Conservation (phyloP, 2,329 filamentous ascomycete species). For the Zalaria sp. region DNA sequence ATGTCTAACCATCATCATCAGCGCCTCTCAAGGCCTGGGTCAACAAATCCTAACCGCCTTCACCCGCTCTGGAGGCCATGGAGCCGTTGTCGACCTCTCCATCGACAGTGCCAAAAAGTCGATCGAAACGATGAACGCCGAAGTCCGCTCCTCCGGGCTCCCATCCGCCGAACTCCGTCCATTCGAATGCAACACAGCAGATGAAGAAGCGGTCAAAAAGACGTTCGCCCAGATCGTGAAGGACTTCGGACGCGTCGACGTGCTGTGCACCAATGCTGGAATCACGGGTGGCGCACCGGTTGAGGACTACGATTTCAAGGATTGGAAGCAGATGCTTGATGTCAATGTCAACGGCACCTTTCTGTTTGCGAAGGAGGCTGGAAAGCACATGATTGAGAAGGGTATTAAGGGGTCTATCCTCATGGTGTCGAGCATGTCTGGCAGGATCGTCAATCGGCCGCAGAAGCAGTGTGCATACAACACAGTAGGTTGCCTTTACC, state of each 20-base stretch:
- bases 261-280: constrained; percentile 26
- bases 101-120: constrained; percentile 12
- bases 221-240: constrained; percentile 19
- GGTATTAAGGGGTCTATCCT: constrained; percentile 16
- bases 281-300: constrained; percentile 22
- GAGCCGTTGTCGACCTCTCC: constrained; percentile 18
- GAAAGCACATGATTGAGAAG: constrained; percentile 21
- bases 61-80: constrained; percentile 17
- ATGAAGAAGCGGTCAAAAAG: constrained; percentile 21
- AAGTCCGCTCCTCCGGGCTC: constrained; percentile 11
- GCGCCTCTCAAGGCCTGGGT: constrained; percentile 16
- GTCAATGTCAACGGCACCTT: constrained; percentile 24
- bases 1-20: constrained; percentile 1
- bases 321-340: constrained; percentile 22
- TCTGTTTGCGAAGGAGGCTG: constrained; percentile 22
- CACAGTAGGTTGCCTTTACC: constrained; percentile 13
- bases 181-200: constrained; percentile 25
- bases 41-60: constrained; percentile 19
- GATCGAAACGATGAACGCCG: constrained; percentile 16
- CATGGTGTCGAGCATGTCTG: constrained; percentile 50
- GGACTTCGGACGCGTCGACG: constrained; percentile 23
- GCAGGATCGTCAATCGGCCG: constrained; percentile 63
- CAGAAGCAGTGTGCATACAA: constrained; percentile 51
- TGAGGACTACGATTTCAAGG: constrained; percentile 19
- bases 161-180: constrained; percentile 17